Evolutionary conservation across 768 basidiomycete genomes (phyloP), one percentile per base, ranked within the genome.

Genomic region (Boletus tylopilopsis): DNA sequence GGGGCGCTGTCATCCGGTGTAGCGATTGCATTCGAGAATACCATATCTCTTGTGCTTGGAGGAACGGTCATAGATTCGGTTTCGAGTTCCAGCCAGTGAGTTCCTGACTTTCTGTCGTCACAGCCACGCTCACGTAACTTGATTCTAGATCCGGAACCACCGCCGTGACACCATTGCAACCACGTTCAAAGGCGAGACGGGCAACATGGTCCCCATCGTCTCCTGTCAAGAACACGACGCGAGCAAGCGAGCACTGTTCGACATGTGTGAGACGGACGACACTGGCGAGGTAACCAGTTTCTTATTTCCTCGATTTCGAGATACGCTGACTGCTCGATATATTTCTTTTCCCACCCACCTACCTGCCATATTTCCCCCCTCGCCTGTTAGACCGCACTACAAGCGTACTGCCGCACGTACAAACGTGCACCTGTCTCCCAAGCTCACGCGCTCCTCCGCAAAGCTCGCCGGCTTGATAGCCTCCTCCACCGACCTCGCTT

Each of bases 21-120:
- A 78, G 72, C 35, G 92, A 93, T 59, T 97, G 96, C 64, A 67
- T 71, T 15, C 80, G 76, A 44, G 82, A 88, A 56, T 93, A 85
- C 64, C 96, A 99, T 64, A 76, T 85, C 8, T 85, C 90, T 0
- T 99, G 96, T 66, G 96, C 92, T 18, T 97, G 91, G 90, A 79
- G 76, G 45, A 74, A 82, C 34, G 87, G 87, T 0, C 82, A 87
- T 71, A 85, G 76, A 56, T 94, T 98, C 57, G 94, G 91, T 24
- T 96, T 99, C 67, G 94, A 98, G 71, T 80, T 98, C 34, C 86
- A 87, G 59, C 78, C 85, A 30, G 92, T 88, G 56, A 62, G 85
- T 70, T 16, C 21, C 9, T 36, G n/a, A n/a, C n/a, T 35, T 32
- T 7, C 16, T 18, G 6, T 43, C 8, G 11, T 9, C 7, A 24